Evolutionary conservation across 805 yeast genomes (phyloP).

Genomic region (Ogataea minuta): DNA sequence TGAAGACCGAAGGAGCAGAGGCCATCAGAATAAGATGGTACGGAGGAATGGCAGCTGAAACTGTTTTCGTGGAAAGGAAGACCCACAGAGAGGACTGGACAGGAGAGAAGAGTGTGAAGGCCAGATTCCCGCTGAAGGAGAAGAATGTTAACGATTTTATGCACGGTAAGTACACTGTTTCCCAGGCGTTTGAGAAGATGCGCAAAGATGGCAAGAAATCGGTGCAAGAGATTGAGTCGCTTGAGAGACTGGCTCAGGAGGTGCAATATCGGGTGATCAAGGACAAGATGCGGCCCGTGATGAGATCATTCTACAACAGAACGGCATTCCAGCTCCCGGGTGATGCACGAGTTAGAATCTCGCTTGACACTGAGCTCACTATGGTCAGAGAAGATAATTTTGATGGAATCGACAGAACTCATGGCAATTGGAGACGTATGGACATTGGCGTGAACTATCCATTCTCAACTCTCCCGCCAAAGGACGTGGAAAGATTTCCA

Average conservation of each 20-base stretch:
- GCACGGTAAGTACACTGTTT: slow-evolving; percentile 80
- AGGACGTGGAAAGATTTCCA: slow-evolving; percentile 90
- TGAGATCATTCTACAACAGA: slow-evolving; percentile 94
- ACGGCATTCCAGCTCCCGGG: slow-evolving; percentile 99
- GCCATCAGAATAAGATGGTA: slow-evolving; percentile 98
- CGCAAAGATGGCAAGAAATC: slow-evolving; percentile 91
- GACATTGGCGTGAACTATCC: slow-evolving; percentile 99
- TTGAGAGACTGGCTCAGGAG: slow-evolving; percentile 90
- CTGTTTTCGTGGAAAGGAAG: slow-evolving; percentile 92
- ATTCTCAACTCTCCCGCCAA: slow-evolving; percentile 76
- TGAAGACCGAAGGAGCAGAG: slow-evolving; percentile 98
- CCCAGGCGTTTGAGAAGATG: slow-evolving; percentile 88
- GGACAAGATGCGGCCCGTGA: slow-evolving; percentile 85
- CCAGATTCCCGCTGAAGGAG: slow-evolving; percentile 90
- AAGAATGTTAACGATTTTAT: slow-evolving; percentile 83
- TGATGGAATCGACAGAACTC: slow-evolving; percentile 87
- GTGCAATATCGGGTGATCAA: slow-evolving; percentile 87
- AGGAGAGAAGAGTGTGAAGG: slow-evolving; percentile 98
- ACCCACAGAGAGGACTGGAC: slow-evolving; percentile 99
- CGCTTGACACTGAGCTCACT: slow-evolving; percentile 94
- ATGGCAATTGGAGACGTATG: slow-evolving; percentile 96
- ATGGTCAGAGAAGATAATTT: slow-evolving; percentile 98
- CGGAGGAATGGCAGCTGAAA: slow-evolving; percentile 94
- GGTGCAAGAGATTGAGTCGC: slow-evolving; percentile 79
- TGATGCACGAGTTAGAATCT: slow-evolving; percentile 97